Evolutionary conservation across 2,329 filamentous ascomycete genomes (phyloP), one percentile per base, ranked within the genome.

Genomic region (Pseudopyricularia cyperi): DNA sequence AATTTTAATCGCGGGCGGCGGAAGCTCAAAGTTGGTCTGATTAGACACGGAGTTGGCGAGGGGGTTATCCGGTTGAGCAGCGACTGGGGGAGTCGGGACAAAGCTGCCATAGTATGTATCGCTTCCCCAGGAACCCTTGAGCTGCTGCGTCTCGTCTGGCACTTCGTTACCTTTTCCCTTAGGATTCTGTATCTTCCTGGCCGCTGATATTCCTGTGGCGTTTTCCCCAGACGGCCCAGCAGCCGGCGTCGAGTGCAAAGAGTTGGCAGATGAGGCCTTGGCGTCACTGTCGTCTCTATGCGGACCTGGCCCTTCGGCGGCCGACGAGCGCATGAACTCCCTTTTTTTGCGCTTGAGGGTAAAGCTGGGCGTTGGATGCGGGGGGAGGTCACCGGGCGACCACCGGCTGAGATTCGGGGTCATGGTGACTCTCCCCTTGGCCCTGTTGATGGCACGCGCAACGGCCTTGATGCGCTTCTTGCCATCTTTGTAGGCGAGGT

Each of bases 391-490:
- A 34, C 59, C 59, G 52, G 39, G 39, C 12, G 59, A 63, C 34
- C 59, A 63, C 24, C 60, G 58, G 19, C 8, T 12, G 9, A 63
- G 55, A 46, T 61, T 65, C 9, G 81, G 77, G 0, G 79, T 77
- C 54, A 71, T 66, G 55, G 28, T 22, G 17, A 4, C 26, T 32
- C 24, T 32, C 8, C 28, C 19, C n/a, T 77, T 71, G 64, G 79
- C 66, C 71, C 80, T 68, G 71, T 78, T 75, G 55, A 93, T 76
- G 54, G 89, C 88, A 55, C 85, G 79, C 24, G 76, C 70, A 51
- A 96, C 83, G 53, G 82, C 82, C 68, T 96, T 97, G 66, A 97
- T 76, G 64, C 89, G 85, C 71, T 96, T 96, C 71, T 97, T 97
- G 55, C 89, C 91, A 53, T 82, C 82, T 76, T 95, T 95, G 75